These are phyloP conservation scores for Herpetomonas muscarum DNA, from an alignment of 208 protist genomes.

Conservation along the genomic window DNA sequence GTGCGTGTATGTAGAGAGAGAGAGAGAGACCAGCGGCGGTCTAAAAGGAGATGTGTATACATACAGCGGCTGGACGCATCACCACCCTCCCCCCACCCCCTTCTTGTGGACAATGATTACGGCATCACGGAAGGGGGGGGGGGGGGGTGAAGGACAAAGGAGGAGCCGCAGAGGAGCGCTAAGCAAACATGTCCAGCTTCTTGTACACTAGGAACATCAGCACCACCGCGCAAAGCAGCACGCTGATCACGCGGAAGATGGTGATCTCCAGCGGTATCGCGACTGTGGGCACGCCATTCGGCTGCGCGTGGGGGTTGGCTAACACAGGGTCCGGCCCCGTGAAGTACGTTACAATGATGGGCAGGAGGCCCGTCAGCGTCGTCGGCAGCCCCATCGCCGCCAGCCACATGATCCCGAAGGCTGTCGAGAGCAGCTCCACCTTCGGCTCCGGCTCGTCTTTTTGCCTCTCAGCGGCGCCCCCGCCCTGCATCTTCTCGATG, in stretches of 20 bases:
- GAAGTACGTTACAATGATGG: neutral
- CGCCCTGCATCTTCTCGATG: neutral
- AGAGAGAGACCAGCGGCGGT: too few species aligned
- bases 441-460: neutral
- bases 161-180: neutral
- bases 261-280: neutral
- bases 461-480: neutral
- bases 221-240: neutral
- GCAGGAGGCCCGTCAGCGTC: neutral
- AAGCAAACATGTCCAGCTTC: neutral
- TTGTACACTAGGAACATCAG: neutral
- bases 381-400: conserved; percentile 3
- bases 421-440: conserved; percentile 2
- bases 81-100: too few species aligned
- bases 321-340: neutral
- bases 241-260: neutral
- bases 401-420: conserved; percentile 7
- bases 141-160: neutral
- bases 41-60: too few species aligned
- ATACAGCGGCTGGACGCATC: too few species aligned
- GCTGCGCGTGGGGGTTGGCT: neutral
- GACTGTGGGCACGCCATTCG: neutral
- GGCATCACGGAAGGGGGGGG: neutral
- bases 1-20: too few species aligned
- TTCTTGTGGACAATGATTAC: too few species aligned